Evolutionary conservation across 495 filamentous ascomycete species (phyloP).

Genomic region (Aspergillus indologenus): DNA sequence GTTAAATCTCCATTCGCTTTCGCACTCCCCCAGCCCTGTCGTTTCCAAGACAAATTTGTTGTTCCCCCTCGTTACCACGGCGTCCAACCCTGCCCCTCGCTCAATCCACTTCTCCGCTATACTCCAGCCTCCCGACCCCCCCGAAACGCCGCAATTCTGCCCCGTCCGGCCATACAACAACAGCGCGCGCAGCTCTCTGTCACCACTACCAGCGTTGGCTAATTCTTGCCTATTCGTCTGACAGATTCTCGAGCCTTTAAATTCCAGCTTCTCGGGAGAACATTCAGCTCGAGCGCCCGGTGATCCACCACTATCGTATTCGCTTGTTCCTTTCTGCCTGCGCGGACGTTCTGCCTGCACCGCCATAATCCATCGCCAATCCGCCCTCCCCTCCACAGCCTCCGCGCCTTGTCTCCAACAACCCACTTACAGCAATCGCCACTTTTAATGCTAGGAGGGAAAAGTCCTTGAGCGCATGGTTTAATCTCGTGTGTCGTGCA

Average conservation of each 20-base stretch:
- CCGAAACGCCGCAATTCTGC: constrained; percentile 16
- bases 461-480: constrained; percentile 17
- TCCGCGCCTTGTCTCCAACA: not conserved
- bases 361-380: not conserved
- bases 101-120: constrained; percentile 15
- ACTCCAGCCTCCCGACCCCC: constrained; percentile 5
- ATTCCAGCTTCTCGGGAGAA: constrained; percentile 3
- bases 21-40: not conserved
- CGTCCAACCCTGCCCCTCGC: constrained; percentile 14
- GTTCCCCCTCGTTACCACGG: not conserved
- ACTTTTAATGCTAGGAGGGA: constrained; percentile 13
- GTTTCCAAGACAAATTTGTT: not conserved
- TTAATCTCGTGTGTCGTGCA: constrained; percentile 22
- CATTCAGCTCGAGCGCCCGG: constrained; percentile 6
- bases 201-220: constrained; percentile 17
- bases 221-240: constrained; percentile 5
- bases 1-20: not conserved
- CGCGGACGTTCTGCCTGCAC: constrained; percentile 10
- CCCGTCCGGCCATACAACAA: constrained; percentile 26
- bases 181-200: constrained; percentile 16
- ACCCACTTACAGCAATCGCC: not conserved
- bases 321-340: constrained; percentile 12
- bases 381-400: constrained; percentile 4
- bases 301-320: constrained; percentile 4
- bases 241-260: constrained; percentile 1